These are phyloP conservation scores for Quercus mongolica DNA, from an alignment of 306 rosid species.

Conservation along the genomic window DNA sequence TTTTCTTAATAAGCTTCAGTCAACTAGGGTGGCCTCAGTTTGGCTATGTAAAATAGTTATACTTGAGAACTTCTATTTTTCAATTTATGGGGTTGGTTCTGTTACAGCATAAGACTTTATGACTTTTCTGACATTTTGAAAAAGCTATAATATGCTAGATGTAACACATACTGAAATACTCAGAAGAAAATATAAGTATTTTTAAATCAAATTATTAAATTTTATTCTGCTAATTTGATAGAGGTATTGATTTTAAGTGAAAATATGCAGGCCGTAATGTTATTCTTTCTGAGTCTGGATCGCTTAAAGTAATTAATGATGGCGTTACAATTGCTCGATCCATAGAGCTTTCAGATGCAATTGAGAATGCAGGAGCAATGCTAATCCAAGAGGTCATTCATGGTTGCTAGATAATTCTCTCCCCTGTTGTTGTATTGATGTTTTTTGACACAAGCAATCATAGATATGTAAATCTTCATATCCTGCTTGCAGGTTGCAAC, in stretches of 20 bases:
- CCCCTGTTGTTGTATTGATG: slow-evolving; percentile 17
- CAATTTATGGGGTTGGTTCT: neutral
- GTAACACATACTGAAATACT: neutral
- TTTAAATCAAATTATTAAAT: neutral
- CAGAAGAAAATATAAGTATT: neutral
- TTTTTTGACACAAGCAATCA: neutral
- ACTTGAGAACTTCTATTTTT: neutral
- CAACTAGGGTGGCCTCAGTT: neutral
- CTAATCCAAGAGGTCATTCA: slow-evolving; percentile 94
- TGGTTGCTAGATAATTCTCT: slow-evolving; percentile 45
- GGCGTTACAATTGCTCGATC: slow-evolving; percentile 93
- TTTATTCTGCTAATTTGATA: slow-evolving; percentile 1
- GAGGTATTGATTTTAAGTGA: slow-evolving; percentile 12
- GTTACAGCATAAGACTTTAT: neutral
- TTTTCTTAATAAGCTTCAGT: no score
- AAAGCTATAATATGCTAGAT: neutral
- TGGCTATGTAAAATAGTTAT: neutral
- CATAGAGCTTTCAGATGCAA: slow-evolving; percentile 79
- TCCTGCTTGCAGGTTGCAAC: slow-evolving; percentile 73
- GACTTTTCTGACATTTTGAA: neutral
- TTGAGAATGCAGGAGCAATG: slow-evolving; percentile 94
- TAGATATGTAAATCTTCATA: slow-evolving; percentile 21
- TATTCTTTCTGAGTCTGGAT: slow-evolving; percentile 72
- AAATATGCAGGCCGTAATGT: slow-evolving; percentile 82
- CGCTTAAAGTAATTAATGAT: slow-evolving; percentile 73